Base-by-base conservation (phyloP, 371 early-diverging fungal species). In the Haplosporangium sp. region DNA sequence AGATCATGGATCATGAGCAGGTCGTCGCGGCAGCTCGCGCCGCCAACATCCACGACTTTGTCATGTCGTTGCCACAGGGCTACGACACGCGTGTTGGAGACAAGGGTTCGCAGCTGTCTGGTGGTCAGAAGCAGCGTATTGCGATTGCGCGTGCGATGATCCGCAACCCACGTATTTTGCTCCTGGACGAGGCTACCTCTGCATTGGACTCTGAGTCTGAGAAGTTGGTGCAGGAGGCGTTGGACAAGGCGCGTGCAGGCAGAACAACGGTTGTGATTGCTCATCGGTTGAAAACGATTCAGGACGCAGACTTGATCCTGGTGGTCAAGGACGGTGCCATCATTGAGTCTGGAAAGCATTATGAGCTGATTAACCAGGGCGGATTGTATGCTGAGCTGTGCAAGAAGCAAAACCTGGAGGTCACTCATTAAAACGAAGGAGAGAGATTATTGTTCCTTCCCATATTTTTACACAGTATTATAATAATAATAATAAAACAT, bases 181-280 rank as follows among this genome's bases (percentile, higher is more conserved):
- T 99, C 23, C 81, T 99, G 42, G 99, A 99, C 73, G 99, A 99
- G 80, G 97, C 99, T 0, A 99, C 99, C 1, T 92, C 94, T 6
- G 97, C 97, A 0, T 81, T 98, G 57, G 98, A 98, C 81, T 90
- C 92, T 20, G 91, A 94, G 74, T 91, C 92, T 40, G 99, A 99
- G 83, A 90, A 89, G 64, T 81, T 94, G n/a, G 95, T 99, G 9
- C 96, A 98, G 74, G 87, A 87, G 45, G 97, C 96, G 0, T 82
- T 99, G 45, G 93, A 95, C 69, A 84, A 73, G 21, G 92, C 95
- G 9, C 70, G 89, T 14, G 74, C 89, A 21, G 92, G 92, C 37
- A 83, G 90, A 59, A 90, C 85, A 20, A 90, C 93, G 6, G 81
- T 93, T 36, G 86, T 87, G n/a, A 89, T 93, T 82, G 92, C 93